Conservation (phyloP, 257 asterid genomes). For the Solanum peruvianum region DNA sequence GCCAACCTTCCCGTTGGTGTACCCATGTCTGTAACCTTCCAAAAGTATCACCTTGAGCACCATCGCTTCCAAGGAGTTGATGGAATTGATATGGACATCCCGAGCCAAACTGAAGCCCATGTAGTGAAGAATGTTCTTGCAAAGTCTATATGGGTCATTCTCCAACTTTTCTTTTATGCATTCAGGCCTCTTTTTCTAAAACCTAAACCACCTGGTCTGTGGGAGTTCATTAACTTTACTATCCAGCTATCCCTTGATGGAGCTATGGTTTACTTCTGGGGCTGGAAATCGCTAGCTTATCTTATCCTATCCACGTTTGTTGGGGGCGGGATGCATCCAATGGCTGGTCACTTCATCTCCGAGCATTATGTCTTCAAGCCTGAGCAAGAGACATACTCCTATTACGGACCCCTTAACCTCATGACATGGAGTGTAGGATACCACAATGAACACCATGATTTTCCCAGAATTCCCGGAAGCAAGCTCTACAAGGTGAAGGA, state of each 20-base stretch:
- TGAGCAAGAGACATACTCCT: slow-evolving; percentile 83
- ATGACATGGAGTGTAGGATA: slow-evolving; percentile 91
- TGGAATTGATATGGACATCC: slow-evolving; percentile 90
- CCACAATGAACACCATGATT: slow-evolving; percentile 97
- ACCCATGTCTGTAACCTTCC: slow-evolving; percentile 96
- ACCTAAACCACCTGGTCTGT: slow-evolving; percentile 90
- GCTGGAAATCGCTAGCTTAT: slow-evolving; percentile 75
- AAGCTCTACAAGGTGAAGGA: slow-evolving; percentile 87
- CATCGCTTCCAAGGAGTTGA: slow-evolving; percentile 93
- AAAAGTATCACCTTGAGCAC: slow-evolving; percentile 95
- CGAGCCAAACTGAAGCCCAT: slow-evolving; percentile 55
- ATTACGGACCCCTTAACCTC: slow-evolving; percentile 77
- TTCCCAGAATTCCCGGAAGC: slow-evolving; percentile 85
- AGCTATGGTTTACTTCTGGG: slow-evolving; percentile 50
- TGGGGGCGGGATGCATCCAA: slow-evolving; percentile 96
- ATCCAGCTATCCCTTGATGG: slow-evolving; percentile 66
- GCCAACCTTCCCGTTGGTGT: slow-evolving; percentile 94
- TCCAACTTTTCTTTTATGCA: slow-evolving; percentile 92
- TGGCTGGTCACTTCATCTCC: slow-evolving; percentile 95
- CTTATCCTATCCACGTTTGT: slow-evolving; percentile 79
- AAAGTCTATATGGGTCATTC: slow-evolving; percentile 69
- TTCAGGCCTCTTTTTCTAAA: slow-evolving; percentile 74
- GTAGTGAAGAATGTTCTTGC: slow-evolving; percentile 37
- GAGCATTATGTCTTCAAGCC: slow-evolving; percentile 73
- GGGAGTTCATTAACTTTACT: slow-evolving; percentile 66